Base-by-base conservation (phyloP, 805 yeast genomes). In the Metschnikowia santaceciliae region DNA sequence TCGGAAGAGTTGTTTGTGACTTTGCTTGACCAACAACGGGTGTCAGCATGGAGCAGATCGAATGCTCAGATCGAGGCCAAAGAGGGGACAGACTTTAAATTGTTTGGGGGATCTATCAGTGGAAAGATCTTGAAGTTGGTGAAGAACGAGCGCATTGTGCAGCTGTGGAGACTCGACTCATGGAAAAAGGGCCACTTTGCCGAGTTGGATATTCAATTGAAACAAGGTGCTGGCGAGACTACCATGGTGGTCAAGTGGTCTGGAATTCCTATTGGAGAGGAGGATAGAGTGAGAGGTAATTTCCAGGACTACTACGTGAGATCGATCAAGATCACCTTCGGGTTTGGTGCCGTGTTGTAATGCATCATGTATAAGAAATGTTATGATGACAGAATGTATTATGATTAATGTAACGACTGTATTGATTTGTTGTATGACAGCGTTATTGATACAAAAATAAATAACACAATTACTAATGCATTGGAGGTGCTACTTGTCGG, bases 181-280 rank as follows among this genome's bases (percentile, higher is more conserved):
- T 94, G 99, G 99, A 86, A 86, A 64, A 69, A 70, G n/a, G 95
- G 87, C 35, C 94, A 89, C 66, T 85, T 62, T 64, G 94, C 97
- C 1, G 75, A 74, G 3, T 72, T 94, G 59, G 76, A 75, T 20
- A 78, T 92, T 58, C 75, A 71, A 36, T 80, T 94, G 57, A 81
- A 81, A 51, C 89, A 89, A 64, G 94, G 92, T 30, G 78, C 81
- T n/a, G 80, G 87, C 41, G 97, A 90, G 61, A 94, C 99, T 3
- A 82, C 79, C 52, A 75, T 91, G 72, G 82, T 82, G 53, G 90
- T 90, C 17, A 74, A 77, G 41, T 90, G 92, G 81, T 75, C 81
- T 15, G 97, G 97, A 14, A 86, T 94, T 46, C 99, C 99, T 15
- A 77, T 92, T 37, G 99, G 98, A 13, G 95, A 94, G 66, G 98